A percentile compares a stretch with the other conserved stretches of the same genome.
phyloP scores from a whole-genome alignment of 1,284 basidiomycete genomes.

The Papiliotrema laurentii region DNA sequence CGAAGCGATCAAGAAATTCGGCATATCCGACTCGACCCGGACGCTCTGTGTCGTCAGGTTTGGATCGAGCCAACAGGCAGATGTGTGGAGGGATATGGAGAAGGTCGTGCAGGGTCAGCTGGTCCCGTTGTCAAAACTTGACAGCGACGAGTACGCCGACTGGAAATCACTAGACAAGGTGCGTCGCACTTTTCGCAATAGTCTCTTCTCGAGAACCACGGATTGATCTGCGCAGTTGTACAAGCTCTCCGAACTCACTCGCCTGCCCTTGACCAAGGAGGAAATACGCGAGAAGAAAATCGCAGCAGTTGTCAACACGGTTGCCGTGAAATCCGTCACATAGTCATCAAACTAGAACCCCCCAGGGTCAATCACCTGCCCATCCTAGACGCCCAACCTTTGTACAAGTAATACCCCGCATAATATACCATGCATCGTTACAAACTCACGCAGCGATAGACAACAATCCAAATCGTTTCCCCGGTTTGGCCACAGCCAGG shows the following conservation, averaged over 20 bases:
- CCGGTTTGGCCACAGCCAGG: constrained; percentile 41
- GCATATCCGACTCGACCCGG: constrained; percentile 64
- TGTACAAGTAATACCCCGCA: not conserved
- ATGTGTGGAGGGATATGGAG: constrained; percentile 47
- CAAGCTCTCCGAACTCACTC: constrained; percentile 59
- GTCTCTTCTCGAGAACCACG: too few species aligned
- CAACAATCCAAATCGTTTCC: constrained; percentile 43
- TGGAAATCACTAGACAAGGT: constrained; percentile 72
- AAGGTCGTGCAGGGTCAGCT: constrained; percentile 42
- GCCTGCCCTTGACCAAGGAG: constrained; percentile 35
- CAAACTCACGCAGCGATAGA: constrained; percentile 38
- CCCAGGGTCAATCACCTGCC: not conserved
- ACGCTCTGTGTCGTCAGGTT: constrained; percentile 71
- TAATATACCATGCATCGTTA: not conserved
- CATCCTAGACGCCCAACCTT: not conserved
- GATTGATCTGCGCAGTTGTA: constrained; percentile 56
- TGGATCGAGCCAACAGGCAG: constrained; percentile 29
- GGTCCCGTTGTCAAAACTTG: constrained; percentile 14
- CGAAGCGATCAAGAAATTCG: constrained; percentile 78
- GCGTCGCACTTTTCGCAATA: too few species aligned
- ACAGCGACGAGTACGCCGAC: constrained; percentile 52
- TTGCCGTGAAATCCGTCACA: constrained; percentile 72
- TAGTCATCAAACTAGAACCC: too few species aligned
- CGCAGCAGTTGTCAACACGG: constrained; percentile 65
- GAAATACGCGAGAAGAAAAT: constrained; percentile 52